Base-by-base conservation (phyloP, 2,329 filamentous ascomycete genomes). In the Sporothrix pseudoabietina region DNA sequence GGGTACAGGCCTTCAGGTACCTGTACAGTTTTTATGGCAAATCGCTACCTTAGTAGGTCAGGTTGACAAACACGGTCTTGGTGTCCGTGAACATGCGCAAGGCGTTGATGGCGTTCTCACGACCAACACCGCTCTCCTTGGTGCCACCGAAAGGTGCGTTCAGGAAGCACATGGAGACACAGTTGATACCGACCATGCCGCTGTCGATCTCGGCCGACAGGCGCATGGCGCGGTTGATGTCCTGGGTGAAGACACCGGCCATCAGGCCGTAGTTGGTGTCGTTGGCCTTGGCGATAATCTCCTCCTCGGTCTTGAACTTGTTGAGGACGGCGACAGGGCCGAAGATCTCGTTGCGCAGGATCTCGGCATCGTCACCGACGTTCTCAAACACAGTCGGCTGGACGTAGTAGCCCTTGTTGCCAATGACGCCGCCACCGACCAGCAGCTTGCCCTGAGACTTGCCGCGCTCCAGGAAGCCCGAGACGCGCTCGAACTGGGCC, bases 161-260 rank as follows among this genome's bases (percentile, higher is more conserved):
- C 55, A 83, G 76, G 72, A 83, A 82, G 72, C 80, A 78, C 22
- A 82, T 75, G 72, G 79, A 81, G 66, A 83, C 78, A 63, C 80
- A 82, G 76, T 92, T 92, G 78, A 92, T 87, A 83, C 90, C 91
- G 3, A 92, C 90, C 86, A 91, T 91, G 41, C 91, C 91, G 14
- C 88, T 86, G 79, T 92, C 89, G 63, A 93, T 83, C 65, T 84
- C 82, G 2, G 84, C 81, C 1, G 85, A 83, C 2, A 88, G 80
- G 0, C 86, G 83, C 78, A 88, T 86, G 3, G 89, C 90, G 76
- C 86, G 87, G 77, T 87, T 87, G 77, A 92, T 87, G 78, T 92
- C 87, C 76, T 87, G 83, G 0, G 88, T 91, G 78, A 90, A 91
- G 1, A 91, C 83, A 0, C 79, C 79, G 1, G 84, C 83, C 76